These are phyloP conservation scores for Miscanthus sacchariflorus DNA, from an alignment of 202 grass and related monocot genomes.

Conservation along the genomic window DNA sequence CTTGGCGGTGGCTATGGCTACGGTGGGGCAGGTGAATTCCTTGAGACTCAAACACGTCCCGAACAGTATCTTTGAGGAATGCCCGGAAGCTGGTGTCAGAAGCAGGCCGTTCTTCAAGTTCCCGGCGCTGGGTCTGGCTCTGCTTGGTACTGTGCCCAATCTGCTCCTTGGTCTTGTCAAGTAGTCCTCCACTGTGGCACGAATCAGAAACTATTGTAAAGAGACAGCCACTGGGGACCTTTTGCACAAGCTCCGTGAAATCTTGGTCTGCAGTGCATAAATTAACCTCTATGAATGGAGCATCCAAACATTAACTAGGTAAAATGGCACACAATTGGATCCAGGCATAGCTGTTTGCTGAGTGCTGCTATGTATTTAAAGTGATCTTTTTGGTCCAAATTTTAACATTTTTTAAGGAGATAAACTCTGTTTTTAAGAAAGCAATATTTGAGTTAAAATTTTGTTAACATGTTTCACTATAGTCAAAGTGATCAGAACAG, in stretches of 20 bases:
- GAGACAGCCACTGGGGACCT: constrained; percentile 66
- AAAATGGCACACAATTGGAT: not conserved
- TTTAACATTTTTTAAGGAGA: not conserved
- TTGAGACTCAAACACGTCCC: constrained; percentile 66
- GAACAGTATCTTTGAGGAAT: constrained; percentile 44
- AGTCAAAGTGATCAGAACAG: not conserved
- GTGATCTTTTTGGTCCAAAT: not conserved
- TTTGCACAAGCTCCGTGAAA: constrained; percentile 79
- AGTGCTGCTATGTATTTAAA: not conserved
- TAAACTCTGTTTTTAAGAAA: too few species aligned
- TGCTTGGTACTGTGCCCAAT: constrained; percentile 83
- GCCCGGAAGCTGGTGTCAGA: constrained; percentile 44
- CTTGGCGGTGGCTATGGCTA: constrained; percentile 30
- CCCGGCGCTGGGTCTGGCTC: constrained; percentile 44
- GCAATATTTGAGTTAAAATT: too few species aligned
- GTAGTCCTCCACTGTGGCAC: constrained; percentile 93
- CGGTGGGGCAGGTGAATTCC: constrained; percentile 65
- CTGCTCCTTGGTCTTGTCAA: constrained; percentile 88
- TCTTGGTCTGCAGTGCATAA: constrained; percentile 65
- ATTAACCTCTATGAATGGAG: not conserved
- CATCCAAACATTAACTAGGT: not conserved
- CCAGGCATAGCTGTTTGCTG: not conserved
- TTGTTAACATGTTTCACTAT: not conserved
- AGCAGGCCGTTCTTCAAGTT: constrained; percentile 51
- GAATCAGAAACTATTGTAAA: constrained; percentile 96